These are phyloP conservation scores for Giardia muris DNA, from an alignment of 208 protist species.

Conservation along the genomic window DNA sequence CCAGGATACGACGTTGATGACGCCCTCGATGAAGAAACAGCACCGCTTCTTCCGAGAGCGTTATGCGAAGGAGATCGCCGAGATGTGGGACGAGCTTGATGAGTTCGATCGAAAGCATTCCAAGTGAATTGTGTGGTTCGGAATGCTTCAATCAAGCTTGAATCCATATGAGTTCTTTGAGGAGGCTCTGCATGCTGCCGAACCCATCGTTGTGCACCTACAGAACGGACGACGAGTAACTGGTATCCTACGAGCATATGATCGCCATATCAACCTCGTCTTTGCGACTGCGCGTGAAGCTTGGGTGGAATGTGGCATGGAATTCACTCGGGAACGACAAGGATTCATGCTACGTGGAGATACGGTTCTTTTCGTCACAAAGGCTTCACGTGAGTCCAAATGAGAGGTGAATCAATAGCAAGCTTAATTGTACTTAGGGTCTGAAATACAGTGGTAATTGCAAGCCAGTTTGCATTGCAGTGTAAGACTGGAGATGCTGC, in stretches of 20 bases:
- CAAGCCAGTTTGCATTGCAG: too few relatives aligned
- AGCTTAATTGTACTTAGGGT: too few relatives aligned
- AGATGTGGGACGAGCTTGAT: background rate
- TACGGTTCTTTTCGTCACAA: background rate
- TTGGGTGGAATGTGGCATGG: background rate
- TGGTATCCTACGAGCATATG: background rate
- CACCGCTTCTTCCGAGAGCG: background rate
- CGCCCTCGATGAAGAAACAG: conserved; percentile 8
- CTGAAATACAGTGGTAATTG: too few relatives aligned
- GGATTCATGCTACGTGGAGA: background rate
- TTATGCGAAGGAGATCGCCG: background rate
- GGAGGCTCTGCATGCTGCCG: background rate
- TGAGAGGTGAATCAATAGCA: too few relatives aligned
- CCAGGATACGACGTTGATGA: background rate
- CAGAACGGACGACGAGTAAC: background rate
- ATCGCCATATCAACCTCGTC: background rate
- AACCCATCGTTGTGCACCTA: background rate
- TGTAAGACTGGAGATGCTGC: too few relatives aligned
- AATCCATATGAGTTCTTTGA: background rate
- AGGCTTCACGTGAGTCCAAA: too few relatives aligned
- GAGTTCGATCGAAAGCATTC: background rate
- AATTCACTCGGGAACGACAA: background rate
- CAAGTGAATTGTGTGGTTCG: too few relatives aligned
- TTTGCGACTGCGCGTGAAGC: background rate
- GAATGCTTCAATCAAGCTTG: too few relatives aligned